These are phyloP conservation scores for Gracilaria domingensis DNA, from an alignment of 23 red algal species.

Conservation along the genomic window DNA sequence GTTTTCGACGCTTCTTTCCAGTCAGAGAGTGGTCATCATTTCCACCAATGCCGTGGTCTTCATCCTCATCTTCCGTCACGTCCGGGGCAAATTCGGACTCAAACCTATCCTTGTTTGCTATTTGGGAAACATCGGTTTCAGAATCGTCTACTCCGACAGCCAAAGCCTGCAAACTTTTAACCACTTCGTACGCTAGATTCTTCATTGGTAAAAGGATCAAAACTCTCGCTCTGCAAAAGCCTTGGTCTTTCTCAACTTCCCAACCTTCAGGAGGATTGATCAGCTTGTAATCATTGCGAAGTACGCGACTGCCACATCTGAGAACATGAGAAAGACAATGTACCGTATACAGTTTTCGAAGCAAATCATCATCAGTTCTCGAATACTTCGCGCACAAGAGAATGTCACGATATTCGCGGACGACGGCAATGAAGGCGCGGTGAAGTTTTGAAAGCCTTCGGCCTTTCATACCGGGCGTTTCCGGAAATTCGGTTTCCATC, in stretches of 20 bases:
- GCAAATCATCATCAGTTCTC: slow-evolving; percentile 14
- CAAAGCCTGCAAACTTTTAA: slow-evolving; percentile 50
- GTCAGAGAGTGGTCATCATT: neutral
- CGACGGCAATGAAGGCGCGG: slow-evolving; percentile 8
- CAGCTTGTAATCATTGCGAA: slow-evolving; percentile 43
- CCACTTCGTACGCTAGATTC: slow-evolving; percentile 86
- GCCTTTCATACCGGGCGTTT: neutral
- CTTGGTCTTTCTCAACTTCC: slow-evolving; percentile 72
- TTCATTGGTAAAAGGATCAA: slow-evolving; percentile 82
- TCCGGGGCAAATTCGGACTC: slow-evolving; percentile 80
- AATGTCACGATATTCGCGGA: slow-evolving; percentile 59
- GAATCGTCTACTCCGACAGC: slow-evolving; percentile 13
- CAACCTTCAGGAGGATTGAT: neutral
- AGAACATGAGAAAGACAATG: slow-evolving; percentile 66
- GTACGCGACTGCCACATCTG: slow-evolving; percentile 15
- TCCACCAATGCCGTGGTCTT: neutral
- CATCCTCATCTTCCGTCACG: slow-evolving; percentile 17
- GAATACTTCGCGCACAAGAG: slow-evolving; percentile 17
- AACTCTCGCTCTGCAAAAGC: slow-evolving; percentile 72
- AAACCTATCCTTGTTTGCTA: slow-evolving; percentile 76
- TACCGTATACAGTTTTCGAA: slow-evolving; percentile 40
- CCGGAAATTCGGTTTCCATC: neutral
- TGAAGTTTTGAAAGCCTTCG: neutral
- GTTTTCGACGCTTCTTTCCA: slow-evolving; percentile 36
- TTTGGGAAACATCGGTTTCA: slow-evolving; percentile 20